Evolutionary conservation across 1,139 yeast genomes (phyloP).

Genomic region (Pichia cactophila): DNA sequence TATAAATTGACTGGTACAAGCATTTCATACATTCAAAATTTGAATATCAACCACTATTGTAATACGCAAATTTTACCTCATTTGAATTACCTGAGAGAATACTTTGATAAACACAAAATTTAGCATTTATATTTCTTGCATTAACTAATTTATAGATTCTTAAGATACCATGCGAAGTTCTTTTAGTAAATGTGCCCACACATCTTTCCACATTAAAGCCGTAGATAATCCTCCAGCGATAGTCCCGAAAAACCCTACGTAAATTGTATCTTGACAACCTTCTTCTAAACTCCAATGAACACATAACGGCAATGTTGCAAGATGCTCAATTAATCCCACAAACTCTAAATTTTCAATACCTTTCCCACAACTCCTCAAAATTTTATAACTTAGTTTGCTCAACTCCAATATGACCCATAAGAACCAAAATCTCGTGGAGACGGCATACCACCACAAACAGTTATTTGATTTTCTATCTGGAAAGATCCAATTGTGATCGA

Average conservation of each 20-base stretch:
- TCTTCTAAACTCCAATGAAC: conserved; percentile 51
- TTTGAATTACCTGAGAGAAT: conserved; percentile 24
- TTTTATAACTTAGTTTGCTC: conserved; percentile 4
- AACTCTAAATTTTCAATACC: conserved; percentile 9
- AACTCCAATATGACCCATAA: conserved; percentile 42
- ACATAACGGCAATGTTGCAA: conserved; percentile 47
- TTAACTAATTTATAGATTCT: background rate
- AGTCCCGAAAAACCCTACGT: conserved; percentile 30
- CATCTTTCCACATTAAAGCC: conserved; percentile 18
- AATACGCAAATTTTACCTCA: conserved; percentile 26
- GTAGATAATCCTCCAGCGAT: conserved; percentile 25
- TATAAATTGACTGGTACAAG: conserved; percentile 24
- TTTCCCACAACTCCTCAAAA: conserved; percentile 1
- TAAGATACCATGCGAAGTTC: background rate
- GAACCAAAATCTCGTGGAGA: conserved; percentile 56
- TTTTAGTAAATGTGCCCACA: conserved; percentile 9
- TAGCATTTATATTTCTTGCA: too few relatives aligned
- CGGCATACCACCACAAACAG: conserved; percentile 23
- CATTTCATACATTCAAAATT: conserved; percentile 23
- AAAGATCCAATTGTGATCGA: conserved; percentile 48
- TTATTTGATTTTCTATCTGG: conserved; percentile 31
- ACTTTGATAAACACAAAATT: background rate
- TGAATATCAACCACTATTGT: conserved; percentile 25
- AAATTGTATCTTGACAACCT: conserved; percentile 38
- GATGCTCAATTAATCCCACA: conserved; percentile 21